A percentile compares a stretch with the other conserved stretches of the same genome.
These are phyloP conservation scores for Malus hybrid DNA, from an alignment of 331 rosid genomes.

Conservation along the genomic window DNA sequence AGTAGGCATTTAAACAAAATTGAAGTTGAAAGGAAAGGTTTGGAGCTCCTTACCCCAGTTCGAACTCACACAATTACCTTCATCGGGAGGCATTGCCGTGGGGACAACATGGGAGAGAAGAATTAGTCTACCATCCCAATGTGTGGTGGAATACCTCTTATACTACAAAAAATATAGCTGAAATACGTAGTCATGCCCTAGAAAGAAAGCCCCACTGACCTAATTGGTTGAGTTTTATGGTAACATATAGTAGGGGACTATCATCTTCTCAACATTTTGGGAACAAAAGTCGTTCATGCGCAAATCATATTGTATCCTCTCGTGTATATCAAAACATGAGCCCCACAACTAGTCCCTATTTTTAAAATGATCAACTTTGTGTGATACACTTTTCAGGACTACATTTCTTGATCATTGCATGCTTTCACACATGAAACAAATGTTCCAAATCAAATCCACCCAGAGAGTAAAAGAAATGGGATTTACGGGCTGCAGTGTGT, in stretches of 20 bases:
- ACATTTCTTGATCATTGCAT: not conserved
- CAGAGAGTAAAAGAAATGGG: not conserved
- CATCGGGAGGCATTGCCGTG: not conserved
- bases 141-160: not conserved
- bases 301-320: no score
- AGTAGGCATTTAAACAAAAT: not conserved
- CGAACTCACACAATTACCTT: no score
- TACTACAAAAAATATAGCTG: no score
- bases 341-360: no score
- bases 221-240: no score
- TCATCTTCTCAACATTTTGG: no score
- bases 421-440: not conserved
- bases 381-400: not conserved
- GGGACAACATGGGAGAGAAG: not conserved
- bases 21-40: not conserved
- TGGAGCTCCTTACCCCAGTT: not conserved
- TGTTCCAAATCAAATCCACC: not conserved
- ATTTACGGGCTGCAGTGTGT: constrained; percentile 17
- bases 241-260: no score
- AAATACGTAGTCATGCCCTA: no score
- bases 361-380: not conserved
- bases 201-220: no score
- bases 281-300: no score
- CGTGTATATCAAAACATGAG: no score
- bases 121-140: not conserved